phyloP scores from a whole-genome alignment of 441 rosid genomes.

The Theobroma grandiflorum region DNA sequence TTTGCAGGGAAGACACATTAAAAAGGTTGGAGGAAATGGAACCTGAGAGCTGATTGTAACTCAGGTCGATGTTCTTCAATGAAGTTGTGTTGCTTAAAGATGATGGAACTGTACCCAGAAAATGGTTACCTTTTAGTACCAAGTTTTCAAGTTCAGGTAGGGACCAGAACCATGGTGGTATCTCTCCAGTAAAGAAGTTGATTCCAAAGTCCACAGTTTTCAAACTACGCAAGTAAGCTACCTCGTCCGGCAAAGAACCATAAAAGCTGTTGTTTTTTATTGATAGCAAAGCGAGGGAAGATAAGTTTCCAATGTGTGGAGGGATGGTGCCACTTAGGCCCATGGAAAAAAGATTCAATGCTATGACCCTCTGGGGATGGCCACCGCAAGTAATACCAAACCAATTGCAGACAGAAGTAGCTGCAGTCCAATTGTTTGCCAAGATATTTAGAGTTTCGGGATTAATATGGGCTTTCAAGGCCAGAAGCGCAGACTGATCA shows the following conservation, averaged over 20 bases:
- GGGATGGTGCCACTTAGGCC: conserved; percentile 28
- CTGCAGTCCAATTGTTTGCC: conserved; percentile 25
- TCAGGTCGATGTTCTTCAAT: neutral
- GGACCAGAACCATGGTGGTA: conserved; percentile 13
- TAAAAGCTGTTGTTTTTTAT: conserved; percentile 8
- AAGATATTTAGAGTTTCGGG: conserved; percentile 7
- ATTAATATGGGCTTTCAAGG: conserved; percentile 12
- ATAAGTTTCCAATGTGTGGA: conserved; percentile 19
- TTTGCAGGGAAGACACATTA: neutral
- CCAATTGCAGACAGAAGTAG: conserved; percentile 28
- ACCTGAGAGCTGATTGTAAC: conserved; percentile 14
- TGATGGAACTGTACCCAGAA: conserved; percentile 1
- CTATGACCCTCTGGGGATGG: conserved; percentile 6
- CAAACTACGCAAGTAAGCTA: neutral
- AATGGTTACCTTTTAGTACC: neutral
- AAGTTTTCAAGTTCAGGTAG: neutral
- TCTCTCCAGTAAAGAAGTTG: neutral
- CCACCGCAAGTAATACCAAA: conserved; percentile 26
- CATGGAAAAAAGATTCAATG: conserved; percentile 26
- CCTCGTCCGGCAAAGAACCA: neutral
- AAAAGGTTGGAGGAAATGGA: neutral
- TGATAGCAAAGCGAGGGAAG: neutral
- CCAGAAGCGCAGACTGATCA: neutral
- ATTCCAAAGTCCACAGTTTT: neutral
- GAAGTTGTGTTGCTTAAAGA: neutral